Conservation (phyloP, 768 basidiomycete species). For the Rhodotorula graminis region DNA sequence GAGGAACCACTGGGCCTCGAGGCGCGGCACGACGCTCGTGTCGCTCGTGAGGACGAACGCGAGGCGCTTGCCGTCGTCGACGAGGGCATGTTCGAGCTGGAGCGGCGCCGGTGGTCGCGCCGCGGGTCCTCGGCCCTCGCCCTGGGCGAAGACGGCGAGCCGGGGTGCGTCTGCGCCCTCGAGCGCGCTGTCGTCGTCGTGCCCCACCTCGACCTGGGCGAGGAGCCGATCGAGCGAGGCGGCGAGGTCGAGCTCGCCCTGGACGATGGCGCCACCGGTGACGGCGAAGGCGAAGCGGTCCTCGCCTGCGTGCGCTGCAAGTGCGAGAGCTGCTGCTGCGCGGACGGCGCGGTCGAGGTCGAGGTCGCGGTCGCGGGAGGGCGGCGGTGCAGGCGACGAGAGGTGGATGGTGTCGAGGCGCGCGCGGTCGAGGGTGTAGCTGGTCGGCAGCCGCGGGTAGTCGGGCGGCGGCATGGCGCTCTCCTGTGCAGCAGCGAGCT, state of each 20-base stretch:
- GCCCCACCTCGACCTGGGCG: not conserved
- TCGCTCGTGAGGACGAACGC: constrained; percentile 21
- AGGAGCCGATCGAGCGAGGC: not conserved
- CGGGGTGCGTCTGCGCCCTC: not conserved
- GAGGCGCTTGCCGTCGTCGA: not conserved
- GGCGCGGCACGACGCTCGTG: not conserved
- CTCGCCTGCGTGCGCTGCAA: constrained; percentile 24
- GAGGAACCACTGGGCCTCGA: constrained; percentile 36
- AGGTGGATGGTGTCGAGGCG: not conserved
- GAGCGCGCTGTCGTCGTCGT: too few species aligned
- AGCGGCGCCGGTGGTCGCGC: not conserved
- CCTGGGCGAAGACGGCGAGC: not conserved
- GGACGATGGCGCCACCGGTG: not conserved
- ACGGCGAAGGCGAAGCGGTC: constrained; percentile 18
- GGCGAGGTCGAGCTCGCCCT: constrained; percentile 6
- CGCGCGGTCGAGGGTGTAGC: constrained; percentile 4
- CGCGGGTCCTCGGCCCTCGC: not conserved
- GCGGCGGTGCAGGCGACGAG: not conserved
- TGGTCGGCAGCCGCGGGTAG: constrained; percentile 19
- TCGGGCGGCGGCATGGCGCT: constrained; percentile 9
- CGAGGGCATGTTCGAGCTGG: not conserved
- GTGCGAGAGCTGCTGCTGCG: constrained; percentile 9
- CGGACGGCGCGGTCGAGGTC: not conserved
- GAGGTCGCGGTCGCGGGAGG: not conserved
- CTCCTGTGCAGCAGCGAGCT: not conserved